Evolutionary conservation across 495 filamentous ascomycete species (phyloP).

Genomic region (Aspergillus sparsus): DNA sequence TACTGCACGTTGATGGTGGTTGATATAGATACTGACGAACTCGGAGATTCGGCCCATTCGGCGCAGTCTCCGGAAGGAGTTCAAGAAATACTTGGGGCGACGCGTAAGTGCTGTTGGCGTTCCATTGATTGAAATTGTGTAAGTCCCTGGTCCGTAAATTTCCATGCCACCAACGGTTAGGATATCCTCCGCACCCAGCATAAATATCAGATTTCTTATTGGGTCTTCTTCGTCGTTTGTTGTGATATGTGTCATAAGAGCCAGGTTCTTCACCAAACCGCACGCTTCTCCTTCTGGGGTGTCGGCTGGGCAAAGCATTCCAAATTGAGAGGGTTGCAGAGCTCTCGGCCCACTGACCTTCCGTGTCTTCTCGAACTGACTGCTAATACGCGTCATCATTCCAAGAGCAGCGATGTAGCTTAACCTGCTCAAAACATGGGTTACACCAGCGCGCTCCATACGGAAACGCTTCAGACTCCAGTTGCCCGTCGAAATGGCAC

Average conservation of each 20-base stretch:
- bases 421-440: conserved; percentile 90
- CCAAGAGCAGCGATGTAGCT: conserved; percentile 98
- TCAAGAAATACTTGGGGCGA: conserved; percentile 79
- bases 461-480: conserved; percentile 97
- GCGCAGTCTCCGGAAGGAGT: conserved; percentile 77
- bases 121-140: conserved; percentile 92
- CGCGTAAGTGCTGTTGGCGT: conserved; percentile 83
- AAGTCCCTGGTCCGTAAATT: conserved; percentile 78
- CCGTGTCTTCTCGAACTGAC: conserved; percentile 97
- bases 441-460: conserved; percentile 97
- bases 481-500: conserved; percentile 94
- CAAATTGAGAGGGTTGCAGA: conserved; percentile 94
- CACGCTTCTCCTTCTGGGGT: conserved; percentile 98
- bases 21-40: conserved; percentile 94
- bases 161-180: conserved; percentile 71
- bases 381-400: conserved; percentile 99
- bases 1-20: conserved; percentile 84
- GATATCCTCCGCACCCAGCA: conserved; percentile 78
- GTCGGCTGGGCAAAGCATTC: conserved; percentile 95
- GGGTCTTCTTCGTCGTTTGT: conserved; percentile 91
- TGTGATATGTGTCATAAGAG: conserved; percentile 98
- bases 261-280: conserved; percentile 96
- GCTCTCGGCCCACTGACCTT: conserved; percentile 95
- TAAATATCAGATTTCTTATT: conserved; percentile 75
- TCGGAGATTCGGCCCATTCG: conserved; percentile 87